Conservation (phyloP, 2,329 filamentous ascomycete genomes). For the Ophiognomonia clavigignenti-juglandacearum region DNA sequence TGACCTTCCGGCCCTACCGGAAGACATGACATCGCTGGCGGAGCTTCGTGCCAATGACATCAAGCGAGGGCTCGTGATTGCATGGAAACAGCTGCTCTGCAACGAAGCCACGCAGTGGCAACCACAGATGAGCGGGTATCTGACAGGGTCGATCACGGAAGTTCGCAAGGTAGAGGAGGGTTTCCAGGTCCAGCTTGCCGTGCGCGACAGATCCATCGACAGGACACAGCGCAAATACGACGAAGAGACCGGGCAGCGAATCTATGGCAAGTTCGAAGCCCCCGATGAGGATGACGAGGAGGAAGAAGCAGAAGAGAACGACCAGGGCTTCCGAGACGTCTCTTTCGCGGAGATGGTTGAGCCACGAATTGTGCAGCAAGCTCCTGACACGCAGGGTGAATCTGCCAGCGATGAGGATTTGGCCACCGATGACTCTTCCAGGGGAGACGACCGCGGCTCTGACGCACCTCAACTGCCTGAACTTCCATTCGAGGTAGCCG, state of each 20-base stretch:
- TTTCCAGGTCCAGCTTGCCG: constrained; percentile 62
- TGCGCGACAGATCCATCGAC: constrained; percentile 57
- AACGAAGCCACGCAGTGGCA: constrained; percentile 61
- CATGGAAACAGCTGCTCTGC: constrained; percentile 61
- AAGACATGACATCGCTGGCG: constrained; percentile 50
- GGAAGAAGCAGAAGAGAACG: constrained; percentile 44
- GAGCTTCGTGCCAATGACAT: constrained; percentile 43
- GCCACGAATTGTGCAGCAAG: constrained; percentile 56
- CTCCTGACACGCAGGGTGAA: constrained; percentile 16
- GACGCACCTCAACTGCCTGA: not conserved
- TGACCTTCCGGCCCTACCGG: constrained; percentile 60
- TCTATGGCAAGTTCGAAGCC: constrained; percentile 76
- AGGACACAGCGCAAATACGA: constrained; percentile 57
- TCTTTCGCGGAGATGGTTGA: constrained; percentile 61
- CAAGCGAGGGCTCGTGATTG: constrained; percentile 58
- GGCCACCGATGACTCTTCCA: not conserved
- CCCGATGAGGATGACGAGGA: constrained; percentile 59
- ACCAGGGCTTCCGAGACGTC: constrained; percentile 59
- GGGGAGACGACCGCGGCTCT: not conserved
- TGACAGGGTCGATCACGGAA: constrained; percentile 63
- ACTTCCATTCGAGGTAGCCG: constrained; percentile 6
- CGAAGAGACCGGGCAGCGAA: constrained; percentile 61
- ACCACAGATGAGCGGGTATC: constrained; percentile 51
- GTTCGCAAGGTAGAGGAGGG: constrained; percentile 43
- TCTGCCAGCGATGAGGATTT: not conserved